Evolutionary conservation across 2,329 filamentous ascomycete genomes (phyloP).

Genomic region (Tetracladium maxilliforme): DNA sequence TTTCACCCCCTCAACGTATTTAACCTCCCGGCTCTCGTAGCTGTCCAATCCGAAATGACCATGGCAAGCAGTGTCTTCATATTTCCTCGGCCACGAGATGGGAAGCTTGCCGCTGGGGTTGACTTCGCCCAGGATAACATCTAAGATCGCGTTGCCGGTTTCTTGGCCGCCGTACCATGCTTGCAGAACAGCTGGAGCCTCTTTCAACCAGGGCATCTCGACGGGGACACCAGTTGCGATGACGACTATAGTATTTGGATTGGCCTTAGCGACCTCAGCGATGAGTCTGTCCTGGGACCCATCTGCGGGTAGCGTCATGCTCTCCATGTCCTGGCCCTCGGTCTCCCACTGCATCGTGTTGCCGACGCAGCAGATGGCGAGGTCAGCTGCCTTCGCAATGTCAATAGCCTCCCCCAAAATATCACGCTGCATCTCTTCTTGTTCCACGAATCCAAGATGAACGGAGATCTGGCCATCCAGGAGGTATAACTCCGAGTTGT

Average conservation of each 20-base stretch:
- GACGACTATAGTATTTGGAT: constrained; percentile 1
- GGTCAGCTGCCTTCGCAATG: constrained; percentile 37
- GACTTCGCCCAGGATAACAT: constrained; percentile 30
- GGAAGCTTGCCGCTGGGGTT: constrained; percentile 6
- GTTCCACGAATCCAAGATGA: constrained; percentile 4
- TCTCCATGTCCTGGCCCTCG: constrained; percentile 4
- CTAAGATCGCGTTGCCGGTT: constrained; percentile 46
- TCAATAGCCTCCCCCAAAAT: constrained; percentile 28
- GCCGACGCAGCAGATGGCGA: constrained; percentile 44
- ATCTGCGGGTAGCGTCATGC: constrained; percentile 5
- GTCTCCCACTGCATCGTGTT: constrained; percentile 24
- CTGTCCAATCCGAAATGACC: constrained; percentile 33
- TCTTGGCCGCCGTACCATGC: constrained; percentile 52
- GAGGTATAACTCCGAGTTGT: constrained; percentile 4
- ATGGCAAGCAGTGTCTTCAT: constrained; percentile 3
- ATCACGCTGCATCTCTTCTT: constrained; percentile 12
- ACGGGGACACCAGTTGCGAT: constrained; percentile 2
- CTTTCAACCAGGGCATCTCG: constrained; percentile 2
- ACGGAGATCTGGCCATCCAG: constrained; percentile 4
- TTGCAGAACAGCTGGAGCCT: constrained; percentile 3
- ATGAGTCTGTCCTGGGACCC: constrained; percentile 15
- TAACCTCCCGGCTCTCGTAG: constrained; percentile 40
- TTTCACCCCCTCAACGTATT: constrained; percentile 50
- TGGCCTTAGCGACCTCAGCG: constrained; percentile 28
- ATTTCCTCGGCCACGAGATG: constrained; percentile 3